Base-by-base conservation (phyloP, 768 basidiomycete species). In the Daedaleopsis nitida region DNA sequence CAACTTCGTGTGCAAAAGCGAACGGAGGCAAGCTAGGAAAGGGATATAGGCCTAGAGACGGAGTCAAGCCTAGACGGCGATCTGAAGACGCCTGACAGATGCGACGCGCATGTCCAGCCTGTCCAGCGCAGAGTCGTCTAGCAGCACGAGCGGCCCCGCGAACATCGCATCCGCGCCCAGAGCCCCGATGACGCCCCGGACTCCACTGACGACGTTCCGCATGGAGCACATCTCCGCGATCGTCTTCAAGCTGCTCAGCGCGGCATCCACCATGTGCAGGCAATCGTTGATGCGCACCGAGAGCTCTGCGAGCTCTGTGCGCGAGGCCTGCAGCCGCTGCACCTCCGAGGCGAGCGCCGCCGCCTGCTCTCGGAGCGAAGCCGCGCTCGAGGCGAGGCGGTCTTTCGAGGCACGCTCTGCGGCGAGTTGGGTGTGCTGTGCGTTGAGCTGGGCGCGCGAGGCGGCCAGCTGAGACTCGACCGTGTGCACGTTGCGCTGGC, bases 231-330 rank as follows among this genome's bases (percentile, higher is more conserved):
- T 39, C 6, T 16, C 21, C 37, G 17, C 2, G 10, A 54, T 54
- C 9, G 52, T 42, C 19, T 17, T 35, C n/a, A 37, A 54, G 37
- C 52, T 54, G 52, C 37, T 54, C 19, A 54, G 52, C 52, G 52
- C 52, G n/a, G n/a, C 52, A 37, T 38, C 21, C 10, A 54, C 52
- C 17, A 37, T 27, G 14, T 23, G 52, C 19, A 54, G 14, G 52
- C 52, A 39, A 37, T 54, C 52, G 52, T 54, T 54, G 52, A 54
- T 54, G n/a, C 19, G 19, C 35, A 42, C 38, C 14, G 52, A 39
- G 11, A 54, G 52, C 37, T 39, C 34, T 35, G 52, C 35, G 19
- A 54, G 52, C 19, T 34, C 16, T 21, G 35, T 35, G 52, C 52
- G 52, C 37, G 32, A 12, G 10, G 10, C 19, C 37, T 38, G 37